Base-by-base conservation (phyloP, 768 basidiomycete species). In the Mycena vitilis region DNA sequence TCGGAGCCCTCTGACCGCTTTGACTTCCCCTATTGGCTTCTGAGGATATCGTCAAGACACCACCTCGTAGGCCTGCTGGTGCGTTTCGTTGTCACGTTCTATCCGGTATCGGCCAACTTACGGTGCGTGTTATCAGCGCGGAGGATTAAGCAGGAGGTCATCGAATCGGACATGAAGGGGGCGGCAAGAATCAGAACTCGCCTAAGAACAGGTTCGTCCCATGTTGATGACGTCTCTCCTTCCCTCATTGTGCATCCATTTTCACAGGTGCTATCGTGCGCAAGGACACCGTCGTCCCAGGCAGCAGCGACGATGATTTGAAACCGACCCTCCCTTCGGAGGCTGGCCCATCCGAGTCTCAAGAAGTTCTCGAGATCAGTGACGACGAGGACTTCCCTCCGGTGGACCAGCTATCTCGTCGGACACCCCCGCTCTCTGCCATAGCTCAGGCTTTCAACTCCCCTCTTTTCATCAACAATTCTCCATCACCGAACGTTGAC, bases 131-230 rank as follows among this genome's bases (percentile, higher is more conserved):
- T 30, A 30, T 30, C 30, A 30, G 30, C 30, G 30, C 42, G 42
- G 22, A 23, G 40, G 1, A 57, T 42, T 2, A 42, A 11, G 40
- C 10, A 51, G 23, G 40, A 47, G 20, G 9, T 34, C 20, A 48
- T 18, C 11, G 38, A 65, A 25, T 8, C 57, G 4, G 64, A 66
- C 52, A 66, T 66, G 65, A 36, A 23, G 2, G 18, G 54, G 11
- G 65, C 65, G 0, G 65, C 65, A 3, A 60, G 54, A 42, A 44
- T 23, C 22, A 13, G 65, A 34, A 57, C 65, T 2, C 58, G 60
- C 10, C 45, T 61, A 0, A 38, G 34, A 12, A 42, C 59, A 2
- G 66, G 66, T 67, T 22, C 11, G 56, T 30, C 30, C 30, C 2
- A n/a, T 1, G 9, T 30, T 18, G 1, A 6, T 40, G 20, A 5